Evolutionary conservation across 192 early-diverging fungal genomes (phyloP).

Genomic region (Cladochytrium replicatum): DNA sequence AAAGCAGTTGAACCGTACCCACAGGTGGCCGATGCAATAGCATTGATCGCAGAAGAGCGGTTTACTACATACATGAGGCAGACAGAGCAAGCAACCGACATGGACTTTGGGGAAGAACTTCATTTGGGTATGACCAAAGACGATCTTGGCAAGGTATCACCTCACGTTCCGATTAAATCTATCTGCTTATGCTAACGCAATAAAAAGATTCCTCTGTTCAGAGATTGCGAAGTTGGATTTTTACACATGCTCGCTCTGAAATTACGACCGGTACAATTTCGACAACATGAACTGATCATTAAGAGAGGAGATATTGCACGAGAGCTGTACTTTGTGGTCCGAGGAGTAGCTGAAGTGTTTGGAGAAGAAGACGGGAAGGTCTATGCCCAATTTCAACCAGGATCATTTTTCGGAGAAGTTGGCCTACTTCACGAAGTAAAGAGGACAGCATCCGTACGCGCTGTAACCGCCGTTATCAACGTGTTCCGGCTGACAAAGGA

Average conservation of each 20-base stretch:
- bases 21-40: constrained; percentile 28
- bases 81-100: constrained; percentile 22
- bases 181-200: not conserved
- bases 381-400: constrained; percentile 40
- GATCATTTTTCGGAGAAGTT: constrained; percentile 46
- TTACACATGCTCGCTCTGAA: constrained; percentile 38
- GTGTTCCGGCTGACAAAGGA: constrained; percentile 40
- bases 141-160: constrained; percentile 38
- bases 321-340: constrained; percentile 46
- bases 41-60: constrained; percentile 39
- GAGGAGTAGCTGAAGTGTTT: constrained; percentile 39
- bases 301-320: constrained; percentile 34
- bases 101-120: constrained; percentile 47
- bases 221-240: constrained; percentile 40
- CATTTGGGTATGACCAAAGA: constrained; percentile 36
- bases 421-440: constrained; percentile 36
- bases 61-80: constrained; percentile 44
- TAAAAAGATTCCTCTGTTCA: constrained; percentile 42
- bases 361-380: constrained; percentile 27
- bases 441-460: constrained; percentile 41
- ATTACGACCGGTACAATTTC: constrained; percentile 36
- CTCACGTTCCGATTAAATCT: not conserved
- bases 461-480: constrained; percentile 16
- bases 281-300: constrained; percentile 27
- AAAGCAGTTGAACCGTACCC: constrained; percentile 29